Conservation (phyloP, 2,329 filamentous ascomycete genomes). For the Hypoxylon sp. region DNA sequence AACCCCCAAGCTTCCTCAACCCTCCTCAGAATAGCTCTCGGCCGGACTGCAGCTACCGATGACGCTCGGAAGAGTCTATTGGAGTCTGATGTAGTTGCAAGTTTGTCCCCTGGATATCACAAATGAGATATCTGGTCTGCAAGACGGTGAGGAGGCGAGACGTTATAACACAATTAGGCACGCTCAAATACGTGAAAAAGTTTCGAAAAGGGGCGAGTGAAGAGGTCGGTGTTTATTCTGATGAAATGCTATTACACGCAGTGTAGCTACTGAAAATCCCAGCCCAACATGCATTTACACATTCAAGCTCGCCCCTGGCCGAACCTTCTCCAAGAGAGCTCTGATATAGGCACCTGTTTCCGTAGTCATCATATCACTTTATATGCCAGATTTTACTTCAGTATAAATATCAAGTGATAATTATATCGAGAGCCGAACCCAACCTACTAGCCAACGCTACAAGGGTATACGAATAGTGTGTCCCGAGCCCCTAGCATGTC, state of each 20-base stretch:
- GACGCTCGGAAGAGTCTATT: constrained; percentile 11
- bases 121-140: constrained; percentile 3
- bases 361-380: too few relatives aligned
- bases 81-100: constrained; percentile 14
- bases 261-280: neutral
- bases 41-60: constrained; percentile 12
- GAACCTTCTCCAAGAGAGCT: too few relatives aligned
- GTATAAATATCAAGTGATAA: too few relatives aligned
- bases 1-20: neutral
- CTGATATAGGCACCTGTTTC: too few relatives aligned
- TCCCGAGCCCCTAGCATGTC: too few relatives aligned
- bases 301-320: too few relatives aligned
- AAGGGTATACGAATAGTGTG: too few relatives aligned
- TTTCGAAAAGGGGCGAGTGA: neutral
- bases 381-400: too few relatives aligned
- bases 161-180: neutral
- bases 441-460: too few relatives aligned
- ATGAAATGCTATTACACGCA: neutral
- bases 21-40: constrained; percentile 14
- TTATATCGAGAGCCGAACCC: too few relatives aligned
- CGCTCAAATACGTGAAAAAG: neutral
- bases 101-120: neutral
- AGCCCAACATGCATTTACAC: neutral
- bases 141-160: neutral
- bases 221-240: neutral